These are phyloP conservation scores for Tardiomyces depauwii DNA, from an alignment of 1,139 yeast species.

Conservation along the genomic window DNA sequence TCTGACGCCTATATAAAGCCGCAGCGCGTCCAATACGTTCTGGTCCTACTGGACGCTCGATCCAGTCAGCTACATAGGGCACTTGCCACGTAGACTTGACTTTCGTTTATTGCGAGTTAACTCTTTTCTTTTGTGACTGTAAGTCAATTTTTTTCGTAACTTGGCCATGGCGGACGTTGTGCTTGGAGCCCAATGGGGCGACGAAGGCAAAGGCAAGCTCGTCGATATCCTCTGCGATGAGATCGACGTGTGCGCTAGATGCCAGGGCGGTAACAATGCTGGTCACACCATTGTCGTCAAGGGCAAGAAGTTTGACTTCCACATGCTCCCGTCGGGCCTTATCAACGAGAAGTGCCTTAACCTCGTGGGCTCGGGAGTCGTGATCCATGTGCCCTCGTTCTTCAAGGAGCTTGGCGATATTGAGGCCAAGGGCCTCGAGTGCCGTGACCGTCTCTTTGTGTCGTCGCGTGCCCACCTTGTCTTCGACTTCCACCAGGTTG, in stretches of 20 bases:
- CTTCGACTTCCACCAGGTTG: slow-evolving; percentile 94
- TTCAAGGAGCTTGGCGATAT: slow-evolving; percentile 76
- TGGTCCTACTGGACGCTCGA: slow-evolving; percentile 11
- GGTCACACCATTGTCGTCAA: slow-evolving; percentile 97
- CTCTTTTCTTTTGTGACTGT: not conserved
- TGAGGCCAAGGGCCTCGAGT: slow-evolving; percentile 60
- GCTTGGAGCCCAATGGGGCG: slow-evolving; percentile 99
- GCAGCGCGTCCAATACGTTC: slow-evolving; percentile 2
- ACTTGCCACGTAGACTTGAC: slow-evolving; percentile 1
- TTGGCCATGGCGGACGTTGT: slow-evolving; percentile 73
- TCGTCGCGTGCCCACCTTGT: slow-evolving; percentile 94
- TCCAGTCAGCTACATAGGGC: slow-evolving; percentile 7
- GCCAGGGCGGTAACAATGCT: slow-evolving; percentile 99
- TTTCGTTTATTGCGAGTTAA: not conserved
- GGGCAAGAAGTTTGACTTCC: slow-evolving; percentile 86
- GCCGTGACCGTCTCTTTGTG: slow-evolving; percentile 71
- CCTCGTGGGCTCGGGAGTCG: slow-evolving; percentile 94
- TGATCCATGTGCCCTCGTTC: slow-evolving; percentile 86
- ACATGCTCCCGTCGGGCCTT: slow-evolving; percentile 95
- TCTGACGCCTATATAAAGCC: too few relatives aligned
- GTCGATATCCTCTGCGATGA: slow-evolving; percentile 91
- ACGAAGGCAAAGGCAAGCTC: slow-evolving; percentile 97
- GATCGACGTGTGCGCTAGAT: slow-evolving; percentile 93
- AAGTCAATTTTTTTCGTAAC: not conserved
- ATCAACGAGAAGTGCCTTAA: slow-evolving; percentile 87